Conservation (phyloP, 768 basidiomycete genomes). For the Hortiboletus flavorubellus region DNA sequence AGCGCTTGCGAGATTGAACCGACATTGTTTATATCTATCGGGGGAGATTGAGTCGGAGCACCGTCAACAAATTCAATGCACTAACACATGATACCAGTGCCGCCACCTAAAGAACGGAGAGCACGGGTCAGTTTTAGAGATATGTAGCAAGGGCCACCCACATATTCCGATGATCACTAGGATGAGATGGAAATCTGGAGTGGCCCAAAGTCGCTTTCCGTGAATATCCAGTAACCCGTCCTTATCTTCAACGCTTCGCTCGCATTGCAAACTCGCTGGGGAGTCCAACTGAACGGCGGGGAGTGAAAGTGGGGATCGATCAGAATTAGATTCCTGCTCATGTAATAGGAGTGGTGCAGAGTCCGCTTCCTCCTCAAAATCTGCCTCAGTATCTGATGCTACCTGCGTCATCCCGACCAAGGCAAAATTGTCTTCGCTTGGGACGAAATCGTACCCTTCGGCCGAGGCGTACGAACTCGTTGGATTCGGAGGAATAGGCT, state of each 20-base stretch:
- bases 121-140: neutral
- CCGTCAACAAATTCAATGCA: neutral
- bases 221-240: constrained; percentile 47
- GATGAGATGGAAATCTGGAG: constrained; percentile 63
- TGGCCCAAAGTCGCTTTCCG: constrained; percentile 49
- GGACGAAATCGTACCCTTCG: constrained; percentile 22
- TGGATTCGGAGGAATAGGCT: constrained; percentile 57
- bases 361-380: constrained; percentile 15
- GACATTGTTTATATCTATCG: constrained; percentile 80
- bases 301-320: constrained; percentile 17
- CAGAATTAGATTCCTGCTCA: constrained; percentile 15
- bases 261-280: constrained; percentile 1
- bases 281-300: constrained; percentile 25
- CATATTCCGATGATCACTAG: constrained; percentile 53
- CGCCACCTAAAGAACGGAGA: constrained; percentile 48
- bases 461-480: constrained; percentile 17
- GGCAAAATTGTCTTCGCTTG: constrained; percentile 15
- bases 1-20: constrained; percentile 72
- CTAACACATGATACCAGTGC: constrained; percentile 76
- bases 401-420: constrained; percentile 23
- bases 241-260: constrained; percentile 2
- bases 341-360: constrained; percentile 23
- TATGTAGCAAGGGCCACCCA: constrained; percentile 32
- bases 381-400: constrained; percentile 7
- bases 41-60: neutral